Evolutionary conservation across 2,329 filamentous ascomycete genomes (phyloP).

Genomic region (Cladosporium sp.): DNA sequence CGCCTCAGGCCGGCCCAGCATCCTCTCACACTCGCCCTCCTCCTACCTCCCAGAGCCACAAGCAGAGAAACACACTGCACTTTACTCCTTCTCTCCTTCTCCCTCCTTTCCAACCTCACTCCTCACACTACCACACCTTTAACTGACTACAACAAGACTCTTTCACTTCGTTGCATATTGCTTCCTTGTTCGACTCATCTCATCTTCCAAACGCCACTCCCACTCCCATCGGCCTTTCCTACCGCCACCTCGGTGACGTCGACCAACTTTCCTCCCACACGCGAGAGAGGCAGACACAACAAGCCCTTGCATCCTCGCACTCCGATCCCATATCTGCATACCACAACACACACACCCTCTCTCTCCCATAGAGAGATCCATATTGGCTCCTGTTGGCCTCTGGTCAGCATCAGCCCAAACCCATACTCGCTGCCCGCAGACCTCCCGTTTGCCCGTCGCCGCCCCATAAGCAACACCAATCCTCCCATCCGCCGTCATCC

Average conservation of each 20-base stretch:
- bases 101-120: not conserved
- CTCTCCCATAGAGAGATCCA: not conserved
- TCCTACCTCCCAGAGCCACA: slow-evolving; percentile 1
- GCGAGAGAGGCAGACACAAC: no score
- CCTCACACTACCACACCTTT: not conserved
- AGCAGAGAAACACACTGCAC: no score
- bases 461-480: not conserved
- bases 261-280: slow-evolving; percentile 3
- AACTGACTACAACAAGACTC: not conserved
- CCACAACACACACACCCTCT: slow-evolving; percentile 9
- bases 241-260: slow-evolving; percentile 8
- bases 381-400: slow-evolving; percentile 12
- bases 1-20: not conserved
- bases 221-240: not conserved
- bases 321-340: not conserved
- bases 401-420: slow-evolving; percentile 11
- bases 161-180: not conserved
- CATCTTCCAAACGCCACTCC: no score
- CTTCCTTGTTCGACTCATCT: no score
- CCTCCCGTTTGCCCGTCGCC: slow-evolving; percentile 1
- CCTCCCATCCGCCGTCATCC: not conserved
- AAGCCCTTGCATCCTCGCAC: slow-evolving; percentile 7
- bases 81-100: not conserved
- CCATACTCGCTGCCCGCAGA: slow-evolving; percentile 2
- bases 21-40: not conserved